Percentiles rank a stretch among this genome's conserved stretches.
phyloP scores from a whole-genome alignment of 2,329 filamentous ascomycete genomes.

The Aspergillus amoenus region DNA sequence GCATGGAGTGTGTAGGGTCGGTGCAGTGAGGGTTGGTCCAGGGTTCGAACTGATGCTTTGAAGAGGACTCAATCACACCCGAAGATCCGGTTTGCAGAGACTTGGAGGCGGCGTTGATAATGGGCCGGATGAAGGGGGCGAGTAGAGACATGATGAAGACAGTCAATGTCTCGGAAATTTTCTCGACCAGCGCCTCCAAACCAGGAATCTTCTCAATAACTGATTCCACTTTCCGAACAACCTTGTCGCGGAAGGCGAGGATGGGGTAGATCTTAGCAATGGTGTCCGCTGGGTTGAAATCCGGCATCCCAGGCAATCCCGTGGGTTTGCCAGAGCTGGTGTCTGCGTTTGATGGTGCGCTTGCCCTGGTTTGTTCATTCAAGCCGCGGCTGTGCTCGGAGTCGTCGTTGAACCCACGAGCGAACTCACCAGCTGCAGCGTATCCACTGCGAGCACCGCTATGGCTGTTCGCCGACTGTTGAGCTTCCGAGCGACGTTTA shows the following conservation, averaged over 20 bases:
- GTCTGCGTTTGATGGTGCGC: constrained; percentile 23
- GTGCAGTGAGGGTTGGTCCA: constrained; percentile 75
- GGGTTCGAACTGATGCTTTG: constrained; percentile 73
- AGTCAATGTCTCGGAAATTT: constrained; percentile 88
- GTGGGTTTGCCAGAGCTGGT: constrained; percentile 16
- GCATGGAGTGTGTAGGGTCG: constrained; percentile 78
- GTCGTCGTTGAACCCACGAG: constrained; percentile 15
- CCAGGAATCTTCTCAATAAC: constrained; percentile 91
- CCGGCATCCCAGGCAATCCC: constrained; percentile 69
- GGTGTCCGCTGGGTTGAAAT: constrained; percentile 76
- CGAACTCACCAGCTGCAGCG: constrained; percentile 18
- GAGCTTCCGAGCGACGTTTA: constrained; percentile 60
- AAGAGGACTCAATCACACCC: constrained; percentile 65
- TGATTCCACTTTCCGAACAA: constrained; percentile 80
- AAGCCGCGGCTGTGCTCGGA: constrained; percentile 7
- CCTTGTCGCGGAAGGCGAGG: constrained; percentile 87
- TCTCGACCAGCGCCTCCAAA: constrained; percentile 83
- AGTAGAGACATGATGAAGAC: constrained; percentile 88
- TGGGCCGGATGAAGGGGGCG: constrained; percentile 85
- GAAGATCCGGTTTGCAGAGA: constrained; percentile 83
- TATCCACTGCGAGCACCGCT: constrained; percentile 34
- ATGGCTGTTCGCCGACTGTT: constrained; percentile 59
- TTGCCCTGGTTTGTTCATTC: constrained; percentile 12
- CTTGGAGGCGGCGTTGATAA: constrained; percentile 84
- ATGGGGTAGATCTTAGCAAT: constrained; percentile 89